Base-by-base conservation (phyloP, 208 protist genomes). In the Trypanosoma brucei region DNA sequence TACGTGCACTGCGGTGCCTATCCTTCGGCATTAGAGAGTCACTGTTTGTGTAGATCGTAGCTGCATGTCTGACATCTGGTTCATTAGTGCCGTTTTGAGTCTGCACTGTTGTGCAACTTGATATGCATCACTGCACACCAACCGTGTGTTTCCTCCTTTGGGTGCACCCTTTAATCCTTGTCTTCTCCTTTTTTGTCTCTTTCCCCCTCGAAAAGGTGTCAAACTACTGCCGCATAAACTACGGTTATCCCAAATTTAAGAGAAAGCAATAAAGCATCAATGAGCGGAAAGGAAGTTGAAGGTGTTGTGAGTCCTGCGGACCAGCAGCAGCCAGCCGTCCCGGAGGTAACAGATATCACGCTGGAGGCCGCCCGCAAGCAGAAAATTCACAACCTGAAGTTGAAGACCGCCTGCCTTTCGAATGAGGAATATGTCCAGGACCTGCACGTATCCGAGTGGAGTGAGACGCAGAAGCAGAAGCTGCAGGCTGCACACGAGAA, bases 351-450 rank as follows among this genome's bases (percentile, higher is more conserved):
- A 33, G 81, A 87, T 44, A 58, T 83, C 55, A 83, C 77, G 36
- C 70, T 81, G 48, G 76, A 81, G 61, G 76, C 76, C 31, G 75
- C 75, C 11, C 73, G 73, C 68, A 79, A 79, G 68, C 73, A 79
- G 63, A 79, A 79, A 68, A 79, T 79, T 62, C 65, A 80, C 70
- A 80, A 80, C 57, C 61, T 80, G 68, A 79, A 79, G 58, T 57
- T 79, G 56, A 79, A 79, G 58, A 79, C 73, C 38, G 58, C 73
- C 5, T 80, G 75, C 51, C 70, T 80, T 37, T 73, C 70, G 55
- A 81, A 81, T 53, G 76, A 81, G 67, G 76, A 81, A 67, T 81
- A 75, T 56, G 62, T 81, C 22, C 76, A 81, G 71, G 76, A 81
- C 49, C 68, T 81, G 50, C 76, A 81, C 61, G 76, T 81, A 13